Conservation (phyloP, 352 stramenopile species). For the Hyaloperonospora brassicae region DNA sequence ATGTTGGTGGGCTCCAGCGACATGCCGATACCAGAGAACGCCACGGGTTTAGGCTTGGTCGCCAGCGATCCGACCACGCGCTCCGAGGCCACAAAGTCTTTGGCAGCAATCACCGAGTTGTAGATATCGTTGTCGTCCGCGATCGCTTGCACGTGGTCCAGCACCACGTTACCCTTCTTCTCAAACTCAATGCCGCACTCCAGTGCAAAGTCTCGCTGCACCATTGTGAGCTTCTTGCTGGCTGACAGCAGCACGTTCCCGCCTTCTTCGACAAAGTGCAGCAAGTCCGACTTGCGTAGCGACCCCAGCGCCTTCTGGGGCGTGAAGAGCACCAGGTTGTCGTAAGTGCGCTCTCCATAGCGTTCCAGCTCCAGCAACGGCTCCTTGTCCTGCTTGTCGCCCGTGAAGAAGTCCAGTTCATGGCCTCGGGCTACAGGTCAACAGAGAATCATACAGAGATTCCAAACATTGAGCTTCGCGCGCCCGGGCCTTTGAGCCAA, state of each 20-base stretch:
- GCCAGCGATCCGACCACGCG: constrained; percentile 54
- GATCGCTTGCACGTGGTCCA: constrained; percentile 81
- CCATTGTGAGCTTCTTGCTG: constrained; percentile 66
- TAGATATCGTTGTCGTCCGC: constrained; percentile 52
- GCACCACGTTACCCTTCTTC: constrained; percentile 80
- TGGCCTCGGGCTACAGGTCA: constrained; percentile 44
- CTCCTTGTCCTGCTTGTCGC: constrained; percentile 23
- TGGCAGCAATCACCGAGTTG: constrained; percentile 65
- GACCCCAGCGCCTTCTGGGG: constrained; percentile 69
- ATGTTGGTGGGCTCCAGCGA: constrained; percentile 78
- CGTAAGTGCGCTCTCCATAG: constrained; percentile 82
- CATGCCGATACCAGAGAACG: constrained; percentile 78
- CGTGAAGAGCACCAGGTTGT: constrained; percentile 88
- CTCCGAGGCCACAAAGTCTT: constrained; percentile 59
- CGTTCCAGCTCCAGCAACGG: constrained; percentile 50
- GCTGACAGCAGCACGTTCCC: constrained; percentile 77
- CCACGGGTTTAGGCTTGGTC: constrained; percentile 53
- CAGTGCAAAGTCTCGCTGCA: constrained; percentile 78
- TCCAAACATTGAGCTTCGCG: too few species aligned
- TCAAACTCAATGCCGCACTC: constrained; percentile 86
- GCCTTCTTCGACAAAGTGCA: constrained; percentile 82
- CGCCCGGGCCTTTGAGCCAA: not conserved
- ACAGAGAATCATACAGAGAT: too few species aligned
- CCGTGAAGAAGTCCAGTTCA: constrained; percentile 51
- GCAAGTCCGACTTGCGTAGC: constrained; percentile 56